Evolutionary conservation across 1,284 basidiomycete genomes (phyloP).

Genomic region (Boletellus sp.): DNA sequence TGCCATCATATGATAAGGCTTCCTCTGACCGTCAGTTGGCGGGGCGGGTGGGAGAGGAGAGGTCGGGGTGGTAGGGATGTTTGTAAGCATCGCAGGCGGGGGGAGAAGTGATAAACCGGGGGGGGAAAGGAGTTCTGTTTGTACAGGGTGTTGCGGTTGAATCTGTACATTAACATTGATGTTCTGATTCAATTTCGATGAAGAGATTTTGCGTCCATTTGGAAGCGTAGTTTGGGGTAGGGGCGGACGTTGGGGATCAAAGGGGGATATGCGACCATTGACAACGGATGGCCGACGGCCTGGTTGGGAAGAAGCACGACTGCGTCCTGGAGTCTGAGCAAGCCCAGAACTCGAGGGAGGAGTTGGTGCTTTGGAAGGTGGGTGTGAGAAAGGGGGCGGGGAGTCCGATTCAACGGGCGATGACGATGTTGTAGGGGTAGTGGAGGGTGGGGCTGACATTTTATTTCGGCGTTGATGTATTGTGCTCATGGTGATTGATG

Average conservation of each 20-base stretch:
- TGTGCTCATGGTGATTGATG: constrained; percentile 58
- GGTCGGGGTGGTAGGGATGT: constrained; percentile 65
- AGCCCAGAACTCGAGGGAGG: constrained; percentile 40
- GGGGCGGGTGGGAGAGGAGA: constrained; percentile 69
- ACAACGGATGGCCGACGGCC: constrained; percentile 57
- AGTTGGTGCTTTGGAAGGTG: constrained; percentile 38
- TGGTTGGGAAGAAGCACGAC: constrained; percentile 66
- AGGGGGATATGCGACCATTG: constrained; percentile 45
- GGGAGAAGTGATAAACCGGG: constrained; percentile 43
- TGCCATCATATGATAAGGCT: constrained; percentile 89
- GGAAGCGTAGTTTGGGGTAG: constrained; percentile 40
- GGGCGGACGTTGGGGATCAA: constrained; percentile 46
- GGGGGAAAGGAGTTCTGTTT: constrained; percentile 49
- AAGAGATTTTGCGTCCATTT: constrained; percentile 57
- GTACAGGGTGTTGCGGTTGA: constrained; percentile 46
- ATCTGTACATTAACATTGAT: constrained; percentile 36
- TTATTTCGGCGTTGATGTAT: constrained; percentile 68
- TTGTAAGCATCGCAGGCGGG: constrained; percentile 48
- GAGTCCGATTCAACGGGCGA: constrained; percentile 57
- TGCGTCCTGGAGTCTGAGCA: constrained; percentile 40
- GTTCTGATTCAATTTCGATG: constrained; percentile 53
- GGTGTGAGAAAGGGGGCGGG: constrained; percentile 43
- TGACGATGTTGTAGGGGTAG: constrained; percentile 44
- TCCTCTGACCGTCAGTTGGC: constrained; percentile 70
- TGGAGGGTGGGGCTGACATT: constrained; percentile 52